A percentile compares a stretch with the other conserved stretches of the same genome.
Evolutionary conservation across 768 basidiomycete species (phyloP).

Genomic region (Dendrothele bispora): DNA sequence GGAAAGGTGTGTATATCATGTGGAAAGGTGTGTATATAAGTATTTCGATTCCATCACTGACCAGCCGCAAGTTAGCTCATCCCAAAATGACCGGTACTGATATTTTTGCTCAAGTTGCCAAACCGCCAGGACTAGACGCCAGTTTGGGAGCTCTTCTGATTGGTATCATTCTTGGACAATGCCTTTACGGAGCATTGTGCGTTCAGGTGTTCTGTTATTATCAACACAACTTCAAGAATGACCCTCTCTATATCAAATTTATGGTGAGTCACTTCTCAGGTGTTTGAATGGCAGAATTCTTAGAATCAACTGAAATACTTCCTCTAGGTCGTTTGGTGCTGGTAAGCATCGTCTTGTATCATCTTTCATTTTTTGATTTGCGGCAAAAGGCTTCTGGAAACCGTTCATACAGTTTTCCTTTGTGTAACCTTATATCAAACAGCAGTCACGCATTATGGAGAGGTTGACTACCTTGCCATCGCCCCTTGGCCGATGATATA

Average conservation of each 20-base stretch:
- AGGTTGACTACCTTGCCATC: not conserved
- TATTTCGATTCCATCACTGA: too few species aligned
- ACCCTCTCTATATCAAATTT: not conserved
- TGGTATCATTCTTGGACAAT: not conserved
- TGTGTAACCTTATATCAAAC: not conserved
- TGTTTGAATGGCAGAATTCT: not conserved
- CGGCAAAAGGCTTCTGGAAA: not conserved
- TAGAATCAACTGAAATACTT: not conserved
- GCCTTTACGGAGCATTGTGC: not conserved
- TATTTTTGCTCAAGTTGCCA: too few species aligned
- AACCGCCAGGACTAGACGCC: not conserved
- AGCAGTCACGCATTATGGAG: not conserved
- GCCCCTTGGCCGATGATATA: not conserved
- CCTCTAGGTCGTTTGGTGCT: not conserved
- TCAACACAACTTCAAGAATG: conserved; percentile 2
- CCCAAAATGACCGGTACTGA: too few species aligned
- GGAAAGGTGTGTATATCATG: too few species aligned
- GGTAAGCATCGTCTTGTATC: too few species aligned
- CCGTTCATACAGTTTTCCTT: not conserved
- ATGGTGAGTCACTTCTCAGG: not conserved
- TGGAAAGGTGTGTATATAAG: too few species aligned
- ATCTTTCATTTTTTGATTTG: too few species aligned
- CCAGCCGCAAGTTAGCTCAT: too few species aligned
- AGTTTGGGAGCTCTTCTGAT: not conserved
- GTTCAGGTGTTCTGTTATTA: conserved; percentile 1